phyloP scores from a whole-genome alignment of 225 moss, liverwort and hornwort species.

The Straminergon stramineum region DNA sequence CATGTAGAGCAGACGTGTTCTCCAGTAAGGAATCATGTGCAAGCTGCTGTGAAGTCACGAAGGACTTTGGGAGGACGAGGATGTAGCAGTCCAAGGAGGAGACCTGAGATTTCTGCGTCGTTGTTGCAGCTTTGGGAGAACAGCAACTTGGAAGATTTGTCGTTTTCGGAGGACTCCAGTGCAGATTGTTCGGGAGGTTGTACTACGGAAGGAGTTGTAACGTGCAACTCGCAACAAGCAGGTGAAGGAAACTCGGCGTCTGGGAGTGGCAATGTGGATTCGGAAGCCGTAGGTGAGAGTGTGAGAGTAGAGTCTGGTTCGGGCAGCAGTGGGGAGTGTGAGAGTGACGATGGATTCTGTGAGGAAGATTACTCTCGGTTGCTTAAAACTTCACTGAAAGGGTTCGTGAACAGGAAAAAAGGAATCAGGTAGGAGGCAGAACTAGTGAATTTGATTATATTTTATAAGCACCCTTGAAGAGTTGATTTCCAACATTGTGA shows the following conservation, averaged over 20 bases:
- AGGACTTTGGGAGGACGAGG: background rate
- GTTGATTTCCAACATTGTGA: background rate
- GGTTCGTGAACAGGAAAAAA: slow-evolving; percentile 3
- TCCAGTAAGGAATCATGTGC: background rate
- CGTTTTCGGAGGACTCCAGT: background rate
- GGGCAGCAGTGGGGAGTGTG: background rate
- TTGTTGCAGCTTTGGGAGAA: background rate
- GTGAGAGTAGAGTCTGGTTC: background rate
- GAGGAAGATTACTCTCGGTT: slow-evolving; percentile 15
- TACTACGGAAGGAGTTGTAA: background rate
- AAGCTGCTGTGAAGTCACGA: background rate
- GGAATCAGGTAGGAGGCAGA: background rate
- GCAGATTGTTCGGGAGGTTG: background rate
- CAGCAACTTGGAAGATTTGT: background rate
- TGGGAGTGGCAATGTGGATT: background rate
- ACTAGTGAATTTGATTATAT: background rate
- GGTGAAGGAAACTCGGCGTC: background rate
- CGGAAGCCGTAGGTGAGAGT: background rate
- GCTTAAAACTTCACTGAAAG: slow-evolving; percentile 3
- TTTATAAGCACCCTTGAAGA: background rate
- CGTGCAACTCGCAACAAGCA: background rate
- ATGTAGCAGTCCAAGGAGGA: background rate
- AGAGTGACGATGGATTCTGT: background rate
- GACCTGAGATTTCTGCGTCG: background rate
- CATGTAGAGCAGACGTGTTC: background rate